Conservation (phyloP, 2,329 filamentous ascomycete species). For the Fusarium bactridioides region DNA sequence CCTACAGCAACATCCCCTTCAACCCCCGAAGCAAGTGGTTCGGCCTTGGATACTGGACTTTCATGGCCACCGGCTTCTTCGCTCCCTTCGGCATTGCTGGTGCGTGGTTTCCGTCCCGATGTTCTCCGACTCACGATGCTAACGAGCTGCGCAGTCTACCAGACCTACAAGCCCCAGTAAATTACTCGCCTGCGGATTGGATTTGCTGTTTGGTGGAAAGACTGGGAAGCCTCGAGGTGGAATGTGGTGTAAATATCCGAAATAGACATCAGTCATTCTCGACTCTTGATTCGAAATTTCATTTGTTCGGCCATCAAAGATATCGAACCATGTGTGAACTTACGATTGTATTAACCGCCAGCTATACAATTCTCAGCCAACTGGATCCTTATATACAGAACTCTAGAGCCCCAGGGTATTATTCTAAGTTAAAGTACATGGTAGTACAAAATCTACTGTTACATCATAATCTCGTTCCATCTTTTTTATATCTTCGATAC, state of each 20-base stretch:
- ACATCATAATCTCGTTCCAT: conserved; percentile 43
- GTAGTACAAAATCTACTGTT: conserved; percentile 37
- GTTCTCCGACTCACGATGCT: conserved; percentile 26
- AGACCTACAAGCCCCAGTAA: conserved; percentile 53
- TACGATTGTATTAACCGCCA: not conserved
- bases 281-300: conserved; percentile 39
- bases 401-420: conserved; percentile 33
- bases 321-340: not conserved
- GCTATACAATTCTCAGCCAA: not conserved
- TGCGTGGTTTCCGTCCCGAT: conserved; percentile 51
- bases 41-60: conserved; percentile 81
- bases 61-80: conserved; percentile 65
- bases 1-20: conserved; percentile 95
- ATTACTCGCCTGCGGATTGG: conserved; percentile 16
- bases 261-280: conserved; percentile 47
- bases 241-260: conserved; percentile 45
- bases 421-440: conserved; percentile 34
- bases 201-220: conserved; percentile 26
- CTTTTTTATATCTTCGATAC: conserved; percentile 39
- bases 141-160: conserved; percentile 54
- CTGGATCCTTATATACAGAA: conserved; percentile 18
- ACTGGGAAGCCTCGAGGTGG: conserved; percentile 36
- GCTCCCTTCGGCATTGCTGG: conserved; percentile 70
- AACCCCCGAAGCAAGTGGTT: conserved; percentile 93
- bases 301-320: conserved; percentile 30